Evolutionary conservation across 2,329 filamentous ascomycete genomes (phyloP).

Genomic region (Ilyonectria destructans): DNA sequence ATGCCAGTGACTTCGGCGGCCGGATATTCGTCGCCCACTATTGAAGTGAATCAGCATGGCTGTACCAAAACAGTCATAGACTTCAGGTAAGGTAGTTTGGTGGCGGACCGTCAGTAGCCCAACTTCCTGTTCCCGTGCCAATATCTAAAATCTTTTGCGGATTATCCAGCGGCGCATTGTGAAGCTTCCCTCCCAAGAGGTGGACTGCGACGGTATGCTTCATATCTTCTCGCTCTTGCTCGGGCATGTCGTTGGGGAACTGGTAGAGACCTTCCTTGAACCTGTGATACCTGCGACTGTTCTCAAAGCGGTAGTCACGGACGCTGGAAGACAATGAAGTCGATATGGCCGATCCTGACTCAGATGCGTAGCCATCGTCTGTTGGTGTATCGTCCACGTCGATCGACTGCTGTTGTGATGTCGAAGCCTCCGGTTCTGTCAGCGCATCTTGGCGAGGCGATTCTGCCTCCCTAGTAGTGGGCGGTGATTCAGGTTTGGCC

Average conservation of each 20-base stretch:
- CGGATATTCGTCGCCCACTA: constrained; percentile 58
- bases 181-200: constrained; percentile 56
- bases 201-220: constrained; percentile 58
- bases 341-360: constrained; percentile 29
- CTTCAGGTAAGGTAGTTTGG: background rate
- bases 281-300: constrained; percentile 60
- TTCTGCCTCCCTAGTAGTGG: background rate
- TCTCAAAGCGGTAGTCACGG: constrained; percentile 60
- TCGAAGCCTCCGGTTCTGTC: constrained; percentile 28
- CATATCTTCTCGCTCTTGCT: constrained; percentile 63
- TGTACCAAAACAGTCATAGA: no score
- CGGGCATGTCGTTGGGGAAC: constrained; percentile 61
- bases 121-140: constrained; percentile 56
- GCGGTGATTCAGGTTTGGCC: background rate
- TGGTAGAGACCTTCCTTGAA: constrained; percentile 58
- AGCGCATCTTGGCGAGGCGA: constrained; percentile 32
- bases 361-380: constrained; percentile 39
- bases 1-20: constrained; percentile 57
- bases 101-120: constrained; percentile 63
- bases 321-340: constrained; percentile 51
- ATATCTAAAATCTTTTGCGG: constrained; percentile 59
- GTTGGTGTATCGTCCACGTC: constrained; percentile 7
- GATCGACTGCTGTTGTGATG: constrained; percentile 5
- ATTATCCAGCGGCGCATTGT: constrained; percentile 60
- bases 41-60: constrained; percentile 5